Evolutionary conservation across 345 rosid species (phyloP), one percentile per base, ranked within the genome.

Genomic region (Geranium brycei): DNA sequence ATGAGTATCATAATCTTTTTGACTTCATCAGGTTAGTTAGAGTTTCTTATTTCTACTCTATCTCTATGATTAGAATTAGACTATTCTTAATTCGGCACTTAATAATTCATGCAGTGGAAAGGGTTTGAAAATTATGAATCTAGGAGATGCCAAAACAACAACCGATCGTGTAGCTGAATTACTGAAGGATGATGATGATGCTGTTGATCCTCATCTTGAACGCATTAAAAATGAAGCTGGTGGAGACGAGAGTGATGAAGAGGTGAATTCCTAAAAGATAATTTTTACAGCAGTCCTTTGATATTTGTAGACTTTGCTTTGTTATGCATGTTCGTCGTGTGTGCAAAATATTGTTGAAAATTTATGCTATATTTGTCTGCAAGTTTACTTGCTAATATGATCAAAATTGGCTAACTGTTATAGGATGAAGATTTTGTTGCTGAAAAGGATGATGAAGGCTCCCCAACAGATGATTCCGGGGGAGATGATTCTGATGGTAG

Each of bases 401-500:
- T 58, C 28, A 66, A 64, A 35, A 53, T 10, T 61, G 57, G 66
- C 58, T 62, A 51, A 68, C 68, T 40, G 66, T 28, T 74, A 66
- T 82, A 93, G 99, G 99, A 90, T 74, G 89, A 84, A 77, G 99
- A 93, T 76, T 93, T 90, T 74, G 99, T 93, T 64, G 53, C 28
- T 62, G 91, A 77, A 67, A 83, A 82, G 74, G 99, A 93, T 41
- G 99, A 93, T 60, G 89, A 69, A 72, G 99, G 99, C 59, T 97
- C 97, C 59, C 91, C 97, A 60, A 92, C 97, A 57, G 87, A 95
- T 62, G 97, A 93, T 75, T 93, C 99, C 65, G 99, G 96, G 63
- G 97, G 75, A 8, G 93, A 77, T 4, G 89, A 75, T 3, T 80
- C 89, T 19, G 83, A 85, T 80, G 96, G 69, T 60, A 90, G 91